Conservation (phyloP, 2,329 filamentous ascomycete species). For the Hypoxylon sp. region DNA sequence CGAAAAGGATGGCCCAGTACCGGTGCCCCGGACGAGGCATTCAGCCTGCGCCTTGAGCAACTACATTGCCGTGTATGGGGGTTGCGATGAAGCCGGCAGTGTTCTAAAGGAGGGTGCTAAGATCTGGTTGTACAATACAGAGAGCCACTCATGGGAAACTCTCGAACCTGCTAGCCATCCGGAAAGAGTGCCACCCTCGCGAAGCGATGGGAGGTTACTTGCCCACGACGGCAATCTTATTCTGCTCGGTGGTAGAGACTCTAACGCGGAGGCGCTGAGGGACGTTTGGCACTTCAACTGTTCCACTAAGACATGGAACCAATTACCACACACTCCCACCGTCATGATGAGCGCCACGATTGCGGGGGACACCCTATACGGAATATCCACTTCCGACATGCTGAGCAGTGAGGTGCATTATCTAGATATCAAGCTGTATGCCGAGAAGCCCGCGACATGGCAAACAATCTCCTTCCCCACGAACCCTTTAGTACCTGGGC, state of each 20-base stretch:
- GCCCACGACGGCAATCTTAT: conserved; percentile 64
- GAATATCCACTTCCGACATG: conserved; percentile 57
- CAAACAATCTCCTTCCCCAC: conserved; percentile 56
- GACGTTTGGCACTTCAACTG: conserved; percentile 69
- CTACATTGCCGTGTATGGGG: conserved; percentile 57
- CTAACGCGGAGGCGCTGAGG: conserved; percentile 50
- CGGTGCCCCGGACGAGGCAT: conserved; percentile 55
- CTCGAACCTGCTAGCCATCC: conserved; percentile 53
- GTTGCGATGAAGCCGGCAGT: conserved; percentile 52
- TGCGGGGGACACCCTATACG: conserved; percentile 62
- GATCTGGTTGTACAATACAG: conserved; percentile 59
- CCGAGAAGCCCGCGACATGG: conserved; percentile 57
- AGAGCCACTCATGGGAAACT: conserved; percentile 55
- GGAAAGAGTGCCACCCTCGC: conserved; percentile 51
- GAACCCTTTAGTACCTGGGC: conserved; percentile 58
- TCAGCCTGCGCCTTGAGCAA: conserved; percentile 56
- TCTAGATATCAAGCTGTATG: conserved; percentile 54
- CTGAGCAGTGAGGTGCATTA: conserved; percentile 56
- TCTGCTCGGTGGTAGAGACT: conserved; percentile 62
- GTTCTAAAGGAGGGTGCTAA: conserved; percentile 53
- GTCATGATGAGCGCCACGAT: conserved; percentile 60
- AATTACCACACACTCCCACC: conserved; percentile 61
- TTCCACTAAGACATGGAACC: conserved; percentile 63
- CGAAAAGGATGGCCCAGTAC: conserved; percentile 51
- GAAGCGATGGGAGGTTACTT: conserved; percentile 55